These are phyloP conservation scores for Suzukiozyma palmioleophila DNA, from an alignment of 1,139 yeast genomes.

Conservation along the genomic window DNA sequence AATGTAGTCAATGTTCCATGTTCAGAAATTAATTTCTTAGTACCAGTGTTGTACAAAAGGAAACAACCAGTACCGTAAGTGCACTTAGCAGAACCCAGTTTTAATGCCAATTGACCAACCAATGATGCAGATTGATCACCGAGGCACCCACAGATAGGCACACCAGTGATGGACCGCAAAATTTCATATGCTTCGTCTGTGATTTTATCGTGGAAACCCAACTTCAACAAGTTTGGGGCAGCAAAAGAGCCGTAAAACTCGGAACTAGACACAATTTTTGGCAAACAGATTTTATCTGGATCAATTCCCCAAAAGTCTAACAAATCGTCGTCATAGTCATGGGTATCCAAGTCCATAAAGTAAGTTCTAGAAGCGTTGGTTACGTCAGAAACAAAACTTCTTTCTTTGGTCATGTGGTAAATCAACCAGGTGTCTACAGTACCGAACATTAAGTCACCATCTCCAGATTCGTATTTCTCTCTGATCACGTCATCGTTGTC, in stretches of 20 bases:
- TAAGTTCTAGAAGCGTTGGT: slow-evolving; percentile 91
- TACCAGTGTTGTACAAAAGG: slow-evolving; percentile 83
- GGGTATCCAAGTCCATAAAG: slow-evolving; percentile 78
- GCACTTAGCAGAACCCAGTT: slow-evolving; percentile 85
- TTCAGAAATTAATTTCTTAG: slow-evolving; percentile 55
- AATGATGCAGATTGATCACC: slow-evolving; percentile 95
- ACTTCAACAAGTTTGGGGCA: slow-evolving; percentile 50
- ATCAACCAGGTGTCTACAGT: slow-evolving; percentile 95
- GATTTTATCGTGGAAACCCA: slow-evolving; percentile 50
- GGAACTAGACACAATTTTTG: slow-evolving; percentile 77
- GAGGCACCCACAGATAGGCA: slow-evolving; percentile 84
- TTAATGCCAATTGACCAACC: slow-evolving; percentile 87
- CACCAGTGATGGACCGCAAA: slow-evolving; percentile 44
- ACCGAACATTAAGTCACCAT: slow-evolving; percentile 77
- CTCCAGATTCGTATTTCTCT: slow-evolving; percentile 70
- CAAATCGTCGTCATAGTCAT: slow-evolving; percentile 71
- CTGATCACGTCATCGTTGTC: slow-evolving; percentile 72
- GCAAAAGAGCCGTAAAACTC: slow-evolving; percentile 73
- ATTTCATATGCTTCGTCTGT: slow-evolving; percentile 51
- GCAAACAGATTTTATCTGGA: slow-evolving; percentile 62
- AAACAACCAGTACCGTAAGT: slow-evolving; percentile 98
- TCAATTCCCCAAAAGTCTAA: slow-evolving; percentile 79
- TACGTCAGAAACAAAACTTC: slow-evolving; percentile 75
- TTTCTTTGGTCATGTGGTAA: slow-evolving; percentile 75
- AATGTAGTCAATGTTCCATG: slow-evolving; percentile 87